Evolutionary conservation across 305 asterid species (phyloP), one percentile per base, ranked within the genome.

Genomic region (Fraxinus sp.): DNA sequence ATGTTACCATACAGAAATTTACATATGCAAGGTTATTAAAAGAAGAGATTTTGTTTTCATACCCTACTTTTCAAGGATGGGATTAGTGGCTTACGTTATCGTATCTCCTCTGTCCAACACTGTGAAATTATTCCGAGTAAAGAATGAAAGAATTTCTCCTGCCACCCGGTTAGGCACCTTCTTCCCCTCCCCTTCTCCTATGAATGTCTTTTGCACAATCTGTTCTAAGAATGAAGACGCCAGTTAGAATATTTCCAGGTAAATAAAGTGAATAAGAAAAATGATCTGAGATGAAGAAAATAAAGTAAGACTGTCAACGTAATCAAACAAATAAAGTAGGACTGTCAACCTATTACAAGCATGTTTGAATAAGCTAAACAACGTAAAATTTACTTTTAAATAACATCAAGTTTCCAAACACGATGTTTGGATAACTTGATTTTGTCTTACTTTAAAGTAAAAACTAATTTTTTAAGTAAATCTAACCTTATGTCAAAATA

Each of bases 131-230:
- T 94, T 92, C 68, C 97, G 95, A 28, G 97, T 92, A 85, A 95
- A 94, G 88, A 93, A 94, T 0, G 99, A 94, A 79, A 94, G 90
- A 80, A 95, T 94, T 84, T 93, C 97, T 28, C 98, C 99, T 0
- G 99, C 99, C 74, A 95, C 89, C 87, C 84, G 95, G 77, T 83
- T 94, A 70, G 99, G 96, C 11, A 76, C 80, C 59, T 83, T 91
- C 86, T 83, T 89, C 80, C 72, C 88, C 82, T 84, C 90, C 64
- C 94, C 96, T 78, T 88, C 93, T 80, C 84, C 88, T 55, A 89
- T 62, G 55, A 91, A 93, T 24, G 97, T 95, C 94, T 95, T 95
- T 91, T 93, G 82, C 76, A 93, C 99, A 80, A 94, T 92, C 99
- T 95, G 91, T 75, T 81, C 76, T 81, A 88, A 30, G 64, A 78